phyloP scores from a whole-genome alignment of 73 alveolate genomes.

The Effrenium voratum region DNA sequence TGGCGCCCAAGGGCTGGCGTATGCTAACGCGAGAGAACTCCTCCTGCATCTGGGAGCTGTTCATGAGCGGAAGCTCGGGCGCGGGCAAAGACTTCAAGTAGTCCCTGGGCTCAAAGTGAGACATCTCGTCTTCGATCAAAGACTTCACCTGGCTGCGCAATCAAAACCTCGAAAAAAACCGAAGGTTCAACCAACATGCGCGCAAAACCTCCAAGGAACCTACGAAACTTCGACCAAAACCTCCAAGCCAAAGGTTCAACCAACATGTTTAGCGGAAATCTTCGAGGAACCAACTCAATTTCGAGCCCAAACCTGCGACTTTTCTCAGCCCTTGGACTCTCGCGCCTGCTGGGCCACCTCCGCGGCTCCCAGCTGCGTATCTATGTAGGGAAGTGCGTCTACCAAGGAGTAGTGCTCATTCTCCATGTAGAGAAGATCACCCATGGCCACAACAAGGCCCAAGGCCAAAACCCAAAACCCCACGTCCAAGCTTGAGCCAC shows the following conservation, averaged over 20 bases:
- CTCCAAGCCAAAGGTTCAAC: no score
- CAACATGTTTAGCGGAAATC: no score
- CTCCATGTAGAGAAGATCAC: constrained; percentile 92
- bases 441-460: constrained; percentile 27
- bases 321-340: no score
- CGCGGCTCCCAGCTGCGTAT: constrained; percentile 83
- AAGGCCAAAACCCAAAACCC: no score
- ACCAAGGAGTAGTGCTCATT: constrained; percentile 80
- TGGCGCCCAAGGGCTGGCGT: constrained; percentile 68
- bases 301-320: no score
- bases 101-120: constrained; percentile 92
- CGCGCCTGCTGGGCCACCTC: constrained; percentile 94
- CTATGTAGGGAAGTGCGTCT: constrained; percentile 88
- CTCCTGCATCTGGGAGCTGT: constrained; percentile 71
- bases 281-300: no score
- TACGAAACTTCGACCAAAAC: no score
- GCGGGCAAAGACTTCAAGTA: constrained; percentile 78
- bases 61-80: constrained; percentile 43
- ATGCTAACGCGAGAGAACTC: constrained; percentile 57
- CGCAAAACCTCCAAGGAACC: no score
- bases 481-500: no score
- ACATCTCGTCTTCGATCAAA: constrained; percentile 88
- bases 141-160: no score
- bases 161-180: no score
- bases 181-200: no score